Base-by-base conservation (phyloP, 352 stramenopile species). In the Pythium angustatum region DNA sequence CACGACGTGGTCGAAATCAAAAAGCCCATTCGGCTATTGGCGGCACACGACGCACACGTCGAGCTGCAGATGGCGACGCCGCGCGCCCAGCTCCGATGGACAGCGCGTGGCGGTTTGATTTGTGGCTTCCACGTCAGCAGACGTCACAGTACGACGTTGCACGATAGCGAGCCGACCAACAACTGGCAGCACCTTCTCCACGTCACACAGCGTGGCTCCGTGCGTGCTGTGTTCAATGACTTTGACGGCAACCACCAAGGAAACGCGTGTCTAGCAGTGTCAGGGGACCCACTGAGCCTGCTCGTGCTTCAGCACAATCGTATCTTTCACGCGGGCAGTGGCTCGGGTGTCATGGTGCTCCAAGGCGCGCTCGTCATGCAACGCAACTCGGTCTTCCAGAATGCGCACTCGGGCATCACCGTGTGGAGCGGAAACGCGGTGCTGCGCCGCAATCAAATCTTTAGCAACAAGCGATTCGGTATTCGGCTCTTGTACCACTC, bases 401-500 rank as follows among this genome's bases (percentile, higher is more conserved):
- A 92, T 44, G 69, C 56, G 1, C 81, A 87, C 62, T 83, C 81
- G 5, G 85, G 85, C 17, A 59, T 92, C 19, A 88, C 71, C 4
- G 64, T 94, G 4, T 56, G 84, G 11, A 70, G 68, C 38, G 85
- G 85, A 11, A 75, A 87, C 26, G 85, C 79, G 6, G 59, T 94
- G 27, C 44, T 92, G 8, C 75, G 82, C 0, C 73, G 75, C 5
- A 94, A 91, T 62, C 79, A 81, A 44, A 80, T 94, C 48, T 64
- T 85, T 26, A 62, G 56, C 11, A 94, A 94, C 64, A 69, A 62
- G 4, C 85, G 83, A 0, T 94, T 91, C 65, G 85, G 85, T 8
- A 79, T 94, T 53, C 73, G 85, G 0, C 44, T 94, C 26, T 59
- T 94, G 11, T 88, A 91, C 52, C 81, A 90, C 30, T 77, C 83